phyloP scores from a whole-genome alignment of 345 rosid genomes.

The Iberis pinnata region DNA sequence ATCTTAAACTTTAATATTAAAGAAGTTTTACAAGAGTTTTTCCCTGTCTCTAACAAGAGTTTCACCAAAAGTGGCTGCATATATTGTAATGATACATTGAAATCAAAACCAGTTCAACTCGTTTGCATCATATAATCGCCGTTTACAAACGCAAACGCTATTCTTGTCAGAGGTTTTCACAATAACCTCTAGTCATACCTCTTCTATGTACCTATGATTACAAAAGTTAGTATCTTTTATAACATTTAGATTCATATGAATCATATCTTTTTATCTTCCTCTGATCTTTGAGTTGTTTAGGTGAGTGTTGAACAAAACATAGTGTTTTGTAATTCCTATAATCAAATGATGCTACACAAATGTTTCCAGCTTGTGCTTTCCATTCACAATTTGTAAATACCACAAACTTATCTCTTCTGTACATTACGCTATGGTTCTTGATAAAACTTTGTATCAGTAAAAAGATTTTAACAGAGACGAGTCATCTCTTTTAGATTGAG shows the following conservation, averaged over 20 bases:
- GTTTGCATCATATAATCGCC: too few relatives aligned
- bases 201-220: slow-evolving; percentile 22
- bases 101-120: too few relatives aligned
- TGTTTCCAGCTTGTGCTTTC: slow-evolving; percentile 98
- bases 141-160: slow-evolving; percentile 16
- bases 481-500: slow-evolving; percentile 21
- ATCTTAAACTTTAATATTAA: too few relatives aligned
- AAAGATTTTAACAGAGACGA: slow-evolving; percentile 21
- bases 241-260: neutral
- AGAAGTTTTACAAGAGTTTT: too few relatives aligned
- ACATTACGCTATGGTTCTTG: slow-evolving; percentile 11
- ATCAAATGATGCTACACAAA: slow-evolving; percentile 89
- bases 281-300: slow-evolving; percentile 7
- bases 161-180: slow-evolving; percentile 12
- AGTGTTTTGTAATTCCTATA: slow-evolving; percentile 45
- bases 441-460: slow-evolving; percentile 21
- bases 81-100: too few relatives aligned
- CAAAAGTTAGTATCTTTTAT: slow-evolving; percentile 23
- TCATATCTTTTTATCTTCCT: slow-evolving; percentile 8
- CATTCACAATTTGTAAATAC: slow-evolving; percentile 71
- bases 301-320: slow-evolving; percentile 11
- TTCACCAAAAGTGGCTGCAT: too few relatives aligned
- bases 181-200: slow-evolving; percentile 1
- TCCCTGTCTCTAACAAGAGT: too few relatives aligned
- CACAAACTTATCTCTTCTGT: slow-evolving; percentile 6